A percentile compares a stretch with the other conserved stretches of the same genome.
Evolutionary conservation across 768 basidiomycete species (phyloP).

Genomic region (Phaeotremella skinneri): DNA sequence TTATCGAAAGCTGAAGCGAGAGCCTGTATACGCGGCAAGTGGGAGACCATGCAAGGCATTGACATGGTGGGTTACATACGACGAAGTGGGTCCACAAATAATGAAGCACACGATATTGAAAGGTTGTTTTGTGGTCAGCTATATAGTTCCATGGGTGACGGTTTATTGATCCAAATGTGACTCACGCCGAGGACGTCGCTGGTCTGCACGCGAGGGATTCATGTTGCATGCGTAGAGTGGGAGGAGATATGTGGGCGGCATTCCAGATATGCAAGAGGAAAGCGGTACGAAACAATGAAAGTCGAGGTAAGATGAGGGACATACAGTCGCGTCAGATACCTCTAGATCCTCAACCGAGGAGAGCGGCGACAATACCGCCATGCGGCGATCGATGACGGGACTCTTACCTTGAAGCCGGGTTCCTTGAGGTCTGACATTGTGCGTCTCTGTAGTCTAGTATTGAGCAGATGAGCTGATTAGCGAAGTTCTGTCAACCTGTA

Average conservation of each 20-base stretch:
- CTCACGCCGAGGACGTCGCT: slow-evolving; percentile 38
- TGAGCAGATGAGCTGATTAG: background rate
- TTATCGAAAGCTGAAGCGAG: slow-evolving; percentile 43
- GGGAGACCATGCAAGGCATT: background rate
- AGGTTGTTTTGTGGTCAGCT: background rate
- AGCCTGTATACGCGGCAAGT: slow-evolving; percentile 21
- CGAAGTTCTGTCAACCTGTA: background rate
- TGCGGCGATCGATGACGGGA: background rate
- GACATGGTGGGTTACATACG: background rate
- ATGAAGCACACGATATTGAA: background rate
- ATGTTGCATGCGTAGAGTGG: too few species aligned
- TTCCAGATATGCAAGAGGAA: too few species aligned
- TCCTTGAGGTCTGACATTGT: slow-evolving; percentile 48
- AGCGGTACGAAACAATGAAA: too few species aligned
- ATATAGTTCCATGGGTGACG: too few species aligned
- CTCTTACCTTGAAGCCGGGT: slow-evolving; percentile 43
- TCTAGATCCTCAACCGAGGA: background rate
- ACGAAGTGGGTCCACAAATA: background rate
- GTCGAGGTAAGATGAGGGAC: too few species aligned
- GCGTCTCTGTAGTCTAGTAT: background rate
- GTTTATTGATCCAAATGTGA: too few species aligned
- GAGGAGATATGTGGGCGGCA: too few species aligned
- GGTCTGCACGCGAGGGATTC: too few species aligned
- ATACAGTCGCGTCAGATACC: background rate
- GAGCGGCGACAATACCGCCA: background rate